phyloP scores from a whole-genome alignment of 2,329 filamentous ascomycete genomes.

The Xylaria sp. region DNA sequence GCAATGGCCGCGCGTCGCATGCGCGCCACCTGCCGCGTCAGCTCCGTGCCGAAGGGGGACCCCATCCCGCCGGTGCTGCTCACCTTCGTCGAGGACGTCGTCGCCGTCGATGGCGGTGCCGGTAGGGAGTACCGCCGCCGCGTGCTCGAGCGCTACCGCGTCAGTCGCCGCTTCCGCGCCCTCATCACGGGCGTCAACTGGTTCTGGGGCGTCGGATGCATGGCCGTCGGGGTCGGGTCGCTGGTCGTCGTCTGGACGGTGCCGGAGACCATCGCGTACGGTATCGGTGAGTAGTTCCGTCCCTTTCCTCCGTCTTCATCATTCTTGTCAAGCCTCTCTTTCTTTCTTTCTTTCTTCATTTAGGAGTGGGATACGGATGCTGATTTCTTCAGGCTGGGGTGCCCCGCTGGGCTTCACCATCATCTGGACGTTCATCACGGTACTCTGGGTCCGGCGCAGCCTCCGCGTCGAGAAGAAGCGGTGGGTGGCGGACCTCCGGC shows the following conservation, averaged over 20 bases:
- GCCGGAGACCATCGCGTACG: conserved; percentile 50
- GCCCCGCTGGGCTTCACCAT: conserved; percentile 32
- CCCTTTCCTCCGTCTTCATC: too few relatives aligned
- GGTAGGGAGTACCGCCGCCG: conserved; percentile 56
- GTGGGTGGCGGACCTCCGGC: conserved; percentile 23
- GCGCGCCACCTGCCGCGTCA: conserved; percentile 63
- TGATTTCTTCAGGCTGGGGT: conserved; percentile 37
- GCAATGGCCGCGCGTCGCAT: conserved; percentile 39
- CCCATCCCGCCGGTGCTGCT: conserved; percentile 63
- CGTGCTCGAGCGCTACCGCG: conserved; percentile 54
- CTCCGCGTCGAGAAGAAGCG: conserved; percentile 29
- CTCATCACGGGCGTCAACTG: conserved; percentile 58
- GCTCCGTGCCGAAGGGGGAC: conserved; percentile 62
- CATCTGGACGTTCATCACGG: conserved; percentile 32
- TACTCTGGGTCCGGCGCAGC: conserved; percentile 30
- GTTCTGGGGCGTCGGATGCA: conserved; percentile 57
- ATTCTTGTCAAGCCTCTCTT: background rate
- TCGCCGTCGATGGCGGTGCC: conserved; percentile 67
- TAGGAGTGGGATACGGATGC: too few relatives aligned
- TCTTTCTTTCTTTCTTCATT: too few relatives aligned
- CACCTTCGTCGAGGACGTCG: conserved; percentile 68
- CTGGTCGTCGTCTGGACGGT: conserved; percentile 53
- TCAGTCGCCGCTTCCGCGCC: conserved; percentile 55
- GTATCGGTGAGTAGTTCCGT: conserved; percentile 41
- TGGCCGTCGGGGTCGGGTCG: conserved; percentile 49